Conservation (phyloP, 768 basidiomycete genomes). For the Gelatoporia subvermispora region DNA sequence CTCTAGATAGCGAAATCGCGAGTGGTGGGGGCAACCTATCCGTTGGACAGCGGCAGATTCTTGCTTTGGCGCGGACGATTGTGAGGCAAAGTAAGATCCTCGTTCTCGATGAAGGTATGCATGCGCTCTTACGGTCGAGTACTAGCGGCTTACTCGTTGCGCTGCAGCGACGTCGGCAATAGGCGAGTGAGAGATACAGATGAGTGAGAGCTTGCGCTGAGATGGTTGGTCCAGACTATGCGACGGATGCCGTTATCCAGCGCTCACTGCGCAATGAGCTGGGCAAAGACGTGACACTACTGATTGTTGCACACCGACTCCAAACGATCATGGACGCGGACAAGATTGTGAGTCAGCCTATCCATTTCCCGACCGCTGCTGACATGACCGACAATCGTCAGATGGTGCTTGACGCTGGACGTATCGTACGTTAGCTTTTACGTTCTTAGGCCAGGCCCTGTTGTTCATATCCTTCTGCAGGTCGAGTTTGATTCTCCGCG, state of each 20-base stretch:
- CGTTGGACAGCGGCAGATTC: conserved; percentile 55
- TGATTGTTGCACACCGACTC: conserved; percentile 46
- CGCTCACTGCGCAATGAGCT: conserved; percentile 33
- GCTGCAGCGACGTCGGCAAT: conserved; percentile 40
- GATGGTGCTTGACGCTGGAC: conserved; percentile 41
- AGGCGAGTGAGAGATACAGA: conserved; percentile 18
- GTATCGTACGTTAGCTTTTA: conserved; percentile 31
- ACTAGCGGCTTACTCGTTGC: background rate
- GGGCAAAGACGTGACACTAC: conserved; percentile 36
- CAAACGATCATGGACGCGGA: conserved; percentile 48
- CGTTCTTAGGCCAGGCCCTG: background rate
- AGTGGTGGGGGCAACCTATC: conserved; percentile 43
- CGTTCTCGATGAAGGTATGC: conserved; percentile 22
- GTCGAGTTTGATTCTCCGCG: conserved; percentile 50
- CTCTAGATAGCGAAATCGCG: conserved; percentile 41
- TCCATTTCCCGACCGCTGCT: background rate
- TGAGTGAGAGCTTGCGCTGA: background rate
- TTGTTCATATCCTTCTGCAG: conserved; percentile 9
- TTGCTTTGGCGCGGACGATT: conserved; percentile 56
- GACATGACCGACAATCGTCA: conserved; percentile 3
- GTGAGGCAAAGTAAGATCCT: conserved; percentile 51
- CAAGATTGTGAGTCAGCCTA: conserved; percentile 36
- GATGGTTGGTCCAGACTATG: conserved; percentile 29
- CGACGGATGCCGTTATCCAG: conserved; percentile 42
- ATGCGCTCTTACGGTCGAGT: background rate